These are phyloP conservation scores for Nannochloropsis gaditana DNA, from an alignment of 108 stramenopile species.

Conservation along the genomic window DNA sequence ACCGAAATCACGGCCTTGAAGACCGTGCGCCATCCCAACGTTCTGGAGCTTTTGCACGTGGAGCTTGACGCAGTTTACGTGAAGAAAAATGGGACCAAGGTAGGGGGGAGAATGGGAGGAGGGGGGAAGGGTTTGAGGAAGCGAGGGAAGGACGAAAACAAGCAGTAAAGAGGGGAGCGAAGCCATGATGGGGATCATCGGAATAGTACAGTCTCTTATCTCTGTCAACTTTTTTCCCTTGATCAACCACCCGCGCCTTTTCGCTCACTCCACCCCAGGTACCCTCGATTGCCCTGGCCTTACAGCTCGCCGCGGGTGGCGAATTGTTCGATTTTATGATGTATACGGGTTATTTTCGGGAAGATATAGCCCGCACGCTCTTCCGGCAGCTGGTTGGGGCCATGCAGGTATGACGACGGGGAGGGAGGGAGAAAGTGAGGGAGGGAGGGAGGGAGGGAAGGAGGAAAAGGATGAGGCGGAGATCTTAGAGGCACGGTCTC, in stretches of 20 bases:
- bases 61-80: constrained; percentile 36
- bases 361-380: constrained; percentile 49
- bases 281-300: constrained; percentile 38
- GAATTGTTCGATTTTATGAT: constrained; percentile 60
- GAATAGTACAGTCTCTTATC: neutral
- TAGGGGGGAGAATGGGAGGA: constrained; percentile 11
- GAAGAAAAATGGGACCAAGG: constrained; percentile 43
- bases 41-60: constrained; percentile 1
- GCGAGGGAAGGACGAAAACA: no score
- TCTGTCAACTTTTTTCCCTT: neutral
- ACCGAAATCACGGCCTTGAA: neutral
- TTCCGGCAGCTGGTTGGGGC: constrained; percentile 43
- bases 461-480: neutral
- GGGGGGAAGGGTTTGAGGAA: neutral
- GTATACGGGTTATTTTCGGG: constrained; percentile 53
- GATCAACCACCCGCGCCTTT: neutral
- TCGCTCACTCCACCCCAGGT: neutral
- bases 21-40: neutral
- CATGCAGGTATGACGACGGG: neutral
- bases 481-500: neutral
- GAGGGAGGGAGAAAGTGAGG: neutral
- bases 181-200: neutral
- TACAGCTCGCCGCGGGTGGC: constrained; percentile 52
- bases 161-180: neutral
- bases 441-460: neutral